Evolutionary conservation across 192 early-diverging fungal species (phyloP).

Genomic region (Podila verticillata): DNA sequence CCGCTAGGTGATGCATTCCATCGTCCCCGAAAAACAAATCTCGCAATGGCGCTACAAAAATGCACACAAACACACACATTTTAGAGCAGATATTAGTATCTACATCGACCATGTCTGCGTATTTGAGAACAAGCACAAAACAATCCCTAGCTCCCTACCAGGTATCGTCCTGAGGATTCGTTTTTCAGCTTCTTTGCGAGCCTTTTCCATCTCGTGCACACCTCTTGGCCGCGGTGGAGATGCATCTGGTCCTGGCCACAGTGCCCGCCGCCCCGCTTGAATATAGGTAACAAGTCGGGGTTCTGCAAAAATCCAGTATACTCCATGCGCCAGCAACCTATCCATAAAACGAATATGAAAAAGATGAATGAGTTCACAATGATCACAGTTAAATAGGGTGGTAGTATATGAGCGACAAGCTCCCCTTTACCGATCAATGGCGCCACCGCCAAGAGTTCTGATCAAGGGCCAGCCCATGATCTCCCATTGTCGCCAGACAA

Average conservation of each 20-base stretch:
- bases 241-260: conserved; percentile 60
- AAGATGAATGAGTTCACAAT: neutral
- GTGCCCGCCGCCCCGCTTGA: conserved; percentile 53
- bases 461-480: conserved; percentile 60
- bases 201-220: conserved; percentile 50
- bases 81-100: neutral
- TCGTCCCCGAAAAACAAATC: conserved; percentile 44
- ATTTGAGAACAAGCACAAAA: too few relatives aligned
- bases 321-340: conserved; percentile 60
- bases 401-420: neutral
- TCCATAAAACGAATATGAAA: conserved; percentile 3
- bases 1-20: conserved; percentile 40
- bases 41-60: conserved; percentile 18
- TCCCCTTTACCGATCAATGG: conserved; percentile 58
- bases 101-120: too few relatives aligned
- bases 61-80: too few relatives aligned
- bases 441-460: conserved; percentile 54
- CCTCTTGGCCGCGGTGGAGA: conserved; percentile 48
- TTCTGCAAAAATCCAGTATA: conserved; percentile 60
- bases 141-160: conserved; percentile 22
- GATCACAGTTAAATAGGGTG: neutral
- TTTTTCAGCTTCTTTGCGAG: conserved; percentile 56
- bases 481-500: conserved; percentile 58
- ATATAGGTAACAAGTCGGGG: conserved; percentile 57
- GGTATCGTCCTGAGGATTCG: conserved; percentile 53